phyloP scores from a whole-genome alignment of 345 rosid genomes.

The Clausena lansium region DNA sequence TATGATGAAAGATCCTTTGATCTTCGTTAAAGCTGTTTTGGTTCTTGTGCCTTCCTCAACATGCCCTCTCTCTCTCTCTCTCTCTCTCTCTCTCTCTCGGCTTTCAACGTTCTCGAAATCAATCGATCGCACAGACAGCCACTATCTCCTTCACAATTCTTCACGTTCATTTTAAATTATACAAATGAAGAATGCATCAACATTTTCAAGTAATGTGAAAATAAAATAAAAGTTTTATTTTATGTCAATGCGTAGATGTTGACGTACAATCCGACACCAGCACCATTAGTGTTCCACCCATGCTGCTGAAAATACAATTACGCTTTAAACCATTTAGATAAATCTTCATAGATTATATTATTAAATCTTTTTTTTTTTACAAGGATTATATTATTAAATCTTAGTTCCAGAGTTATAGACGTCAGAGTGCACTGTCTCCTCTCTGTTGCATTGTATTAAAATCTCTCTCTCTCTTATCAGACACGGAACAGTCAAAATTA shows the following conservation, averaged over 20 bases:
- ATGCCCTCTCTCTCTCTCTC: slow-evolving; percentile 11
- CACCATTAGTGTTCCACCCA: background rate
- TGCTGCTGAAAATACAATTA: background rate
- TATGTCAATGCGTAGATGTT: background rate
- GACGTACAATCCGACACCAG: slow-evolving; percentile 15
- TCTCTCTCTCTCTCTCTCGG: background rate
- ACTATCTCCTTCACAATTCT: slow-evolving; percentile 14
- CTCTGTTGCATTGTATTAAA: slow-evolving; percentile 7
- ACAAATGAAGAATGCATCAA: background rate
- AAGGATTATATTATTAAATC: no score
- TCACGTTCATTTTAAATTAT: slow-evolving; percentile 17
- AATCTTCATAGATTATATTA: slow-evolving; percentile 1
- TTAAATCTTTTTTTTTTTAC: no score
- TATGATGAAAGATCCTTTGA: slow-evolving; percentile 9
- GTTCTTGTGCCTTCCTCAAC: slow-evolving; percentile 28
- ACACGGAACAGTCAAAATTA: background rate
- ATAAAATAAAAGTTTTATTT: background rate
- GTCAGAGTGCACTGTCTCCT: background rate
- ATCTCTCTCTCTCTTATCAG: background rate
- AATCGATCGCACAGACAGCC: slow-evolving; percentile 6
- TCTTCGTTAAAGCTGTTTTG: slow-evolving; percentile 20
- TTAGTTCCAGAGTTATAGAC: background rate
- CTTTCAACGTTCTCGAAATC: slow-evolving; percentile 28
- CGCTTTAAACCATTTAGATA: background rate
- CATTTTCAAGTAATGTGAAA: background rate